Evolutionary conservation across 495 filamentous ascomycete genomes (phyloP).

Genomic region (Penicillium waksmanii): DNA sequence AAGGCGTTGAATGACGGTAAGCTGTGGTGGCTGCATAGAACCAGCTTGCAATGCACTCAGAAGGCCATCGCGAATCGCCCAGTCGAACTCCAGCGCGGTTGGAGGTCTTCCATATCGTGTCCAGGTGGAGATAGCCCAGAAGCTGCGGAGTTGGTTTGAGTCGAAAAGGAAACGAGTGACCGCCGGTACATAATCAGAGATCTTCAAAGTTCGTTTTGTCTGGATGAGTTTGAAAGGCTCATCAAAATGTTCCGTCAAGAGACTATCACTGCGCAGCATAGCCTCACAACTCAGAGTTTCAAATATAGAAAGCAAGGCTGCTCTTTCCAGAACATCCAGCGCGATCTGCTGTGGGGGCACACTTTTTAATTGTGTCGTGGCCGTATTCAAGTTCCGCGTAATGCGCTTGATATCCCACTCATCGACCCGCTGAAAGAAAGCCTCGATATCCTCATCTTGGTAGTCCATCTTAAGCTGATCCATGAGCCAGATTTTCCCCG

Average conservation of each 20-base stretch:
- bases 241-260: constrained; percentile 67
- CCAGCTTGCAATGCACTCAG: constrained; percentile 39
- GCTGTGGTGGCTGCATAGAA: constrained; percentile 51
- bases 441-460: constrained; percentile 63
- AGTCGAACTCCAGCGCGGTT: constrained; percentile 74
- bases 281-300: constrained; percentile 66
- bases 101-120: constrained; percentile 59
- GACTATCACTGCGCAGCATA: constrained; percentile 55
- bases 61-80: constrained; percentile 74
- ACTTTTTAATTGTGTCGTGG: constrained; percentile 51
- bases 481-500: constrained; percentile 63
- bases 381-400: constrained; percentile 53
- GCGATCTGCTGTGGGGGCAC: constrained; percentile 52
- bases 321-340: constrained; percentile 50
- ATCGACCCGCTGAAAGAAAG: constrained; percentile 59
- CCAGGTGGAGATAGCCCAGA: constrained; percentile 74
- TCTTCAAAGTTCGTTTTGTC: constrained; percentile 67
- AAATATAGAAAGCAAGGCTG: constrained; percentile 62
- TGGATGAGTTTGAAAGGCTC: constrained; percentile 78
- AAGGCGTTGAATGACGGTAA: constrained; percentile 61
- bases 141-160: constrained; percentile 55
- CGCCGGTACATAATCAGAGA: constrained; percentile 72
- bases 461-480: constrained; percentile 62
- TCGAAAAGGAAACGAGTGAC: constrained; percentile 83
- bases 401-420: constrained; percentile 66